These are phyloP conservation scores for Pseudopyricularia javanii DNA, from an alignment of 2,329 filamentous ascomycete species.

Conservation along the genomic window DNA sequence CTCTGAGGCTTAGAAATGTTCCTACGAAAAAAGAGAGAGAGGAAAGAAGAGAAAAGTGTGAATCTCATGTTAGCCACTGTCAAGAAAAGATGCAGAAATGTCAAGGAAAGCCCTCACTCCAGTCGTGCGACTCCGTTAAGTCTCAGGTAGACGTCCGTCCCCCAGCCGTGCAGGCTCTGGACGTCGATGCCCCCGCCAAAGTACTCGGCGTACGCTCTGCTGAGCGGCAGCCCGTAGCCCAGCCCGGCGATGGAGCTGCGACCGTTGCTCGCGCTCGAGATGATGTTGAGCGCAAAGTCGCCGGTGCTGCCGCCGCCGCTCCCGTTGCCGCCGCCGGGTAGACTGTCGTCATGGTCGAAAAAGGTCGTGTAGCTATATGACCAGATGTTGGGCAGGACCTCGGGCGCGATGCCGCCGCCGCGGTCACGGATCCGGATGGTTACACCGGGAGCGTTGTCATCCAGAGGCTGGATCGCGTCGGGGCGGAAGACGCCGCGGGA, in stretches of 20 bases:
- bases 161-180: constrained; percentile 96
- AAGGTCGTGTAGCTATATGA: constrained; percentile 97
- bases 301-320: constrained; percentile 25
- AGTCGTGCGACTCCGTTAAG: constrained; percentile 51
- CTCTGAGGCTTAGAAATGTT: background rate
- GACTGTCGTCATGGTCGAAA: constrained; percentile 46
- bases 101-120: constrained; percentile 14
- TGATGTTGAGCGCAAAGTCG: constrained; percentile 58
- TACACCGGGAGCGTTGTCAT: constrained; percentile 65
- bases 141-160: constrained; percentile 55
- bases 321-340: constrained; percentile 21
- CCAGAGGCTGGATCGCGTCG: constrained; percentile 42
- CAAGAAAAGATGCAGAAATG: background rate
- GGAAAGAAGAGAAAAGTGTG: too few relatives aligned
- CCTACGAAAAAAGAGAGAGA: background rate
- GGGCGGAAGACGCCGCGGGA: constrained; percentile 25
- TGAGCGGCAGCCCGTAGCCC: constrained; percentile 83
- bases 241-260: constrained; percentile 81
- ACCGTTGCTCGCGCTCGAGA: constrained; percentile 60
- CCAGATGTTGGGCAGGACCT: constrained; percentile 80
- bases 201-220: constrained; percentile 91
- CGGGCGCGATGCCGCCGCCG: constrained; percentile 83
- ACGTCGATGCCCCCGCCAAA: constrained; percentile 91
- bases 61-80: background rate
- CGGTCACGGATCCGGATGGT: constrained; percentile 92